These are phyloP conservation scores for Cyberlindnera japonica DNA, from an alignment of 805 yeast species.

Conservation along the genomic window DNA sequence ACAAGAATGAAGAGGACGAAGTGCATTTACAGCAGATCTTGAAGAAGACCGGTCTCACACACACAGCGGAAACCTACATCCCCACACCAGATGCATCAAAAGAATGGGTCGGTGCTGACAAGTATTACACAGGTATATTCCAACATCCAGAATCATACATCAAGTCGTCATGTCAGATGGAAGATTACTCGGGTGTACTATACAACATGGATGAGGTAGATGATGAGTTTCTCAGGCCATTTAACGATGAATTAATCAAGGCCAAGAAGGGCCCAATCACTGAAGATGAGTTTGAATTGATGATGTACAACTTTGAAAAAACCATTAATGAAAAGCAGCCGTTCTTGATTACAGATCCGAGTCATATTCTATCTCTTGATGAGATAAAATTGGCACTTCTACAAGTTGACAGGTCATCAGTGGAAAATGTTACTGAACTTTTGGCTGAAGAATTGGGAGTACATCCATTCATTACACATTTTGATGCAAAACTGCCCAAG, in stretches of 20 bases:
- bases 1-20: constrained; percentile 95
- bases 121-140: constrained; percentile 67
- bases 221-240: constrained; percentile 54
- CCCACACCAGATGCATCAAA: constrained; percentile 96
- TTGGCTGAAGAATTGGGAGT: constrained; percentile 54
- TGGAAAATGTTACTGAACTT: constrained; percentile 53
- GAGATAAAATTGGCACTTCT: constrained; percentile 58
- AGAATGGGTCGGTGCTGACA: constrained; percentile 71
- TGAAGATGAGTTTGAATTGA: constrained; percentile 82
- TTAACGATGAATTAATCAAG: constrained; percentile 33
- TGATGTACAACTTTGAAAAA: constrained; percentile 71
- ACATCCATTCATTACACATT: constrained; percentile 55
- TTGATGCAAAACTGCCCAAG: constrained; percentile 40
- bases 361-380: constrained; percentile 62
- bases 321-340: constrained; percentile 82
- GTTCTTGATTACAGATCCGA: constrained; percentile 79
- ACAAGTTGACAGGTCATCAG: constrained; percentile 43
- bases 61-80: constrained; percentile 45
- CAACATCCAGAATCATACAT: constrained; percentile 75
- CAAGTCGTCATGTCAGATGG: constrained; percentile 91
- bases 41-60: constrained; percentile 68
- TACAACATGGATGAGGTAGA: constrained; percentile 91
- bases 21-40: constrained; percentile 92
- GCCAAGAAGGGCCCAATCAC: constrained; percentile 38
- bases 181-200: constrained; percentile 82